These are phyloP conservation scores for Syzygium syzygioides DNA, from an alignment of 441 rosid genomes.

Conservation along the genomic window DNA sequence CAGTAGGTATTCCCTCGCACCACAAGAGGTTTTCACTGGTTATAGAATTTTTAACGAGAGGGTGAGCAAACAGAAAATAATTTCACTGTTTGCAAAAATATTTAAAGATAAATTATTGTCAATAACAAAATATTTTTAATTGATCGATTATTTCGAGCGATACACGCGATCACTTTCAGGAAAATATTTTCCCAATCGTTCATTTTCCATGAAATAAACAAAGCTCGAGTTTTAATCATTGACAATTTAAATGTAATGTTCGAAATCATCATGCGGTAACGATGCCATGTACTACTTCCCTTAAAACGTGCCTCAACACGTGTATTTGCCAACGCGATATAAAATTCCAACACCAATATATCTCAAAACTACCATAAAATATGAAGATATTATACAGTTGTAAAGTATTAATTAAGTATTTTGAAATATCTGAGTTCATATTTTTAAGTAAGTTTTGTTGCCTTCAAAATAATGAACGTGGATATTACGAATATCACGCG, in stretches of 20 bases:
- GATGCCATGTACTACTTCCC: rapidly evolving
- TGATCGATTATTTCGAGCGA: too few relatives aligned
- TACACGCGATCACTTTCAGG: too few relatives aligned
- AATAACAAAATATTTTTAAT: too few relatives aligned
- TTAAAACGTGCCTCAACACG: rapidly evolving
- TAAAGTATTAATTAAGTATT: neutral
- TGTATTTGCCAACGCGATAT: rapidly evolving
- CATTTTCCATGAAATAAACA: too few relatives aligned
- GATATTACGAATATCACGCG: neutral
- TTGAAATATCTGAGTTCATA: neutral
- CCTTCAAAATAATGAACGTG: neutral
- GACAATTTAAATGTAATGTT: neutral
- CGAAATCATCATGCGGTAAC: too few relatives aligned
- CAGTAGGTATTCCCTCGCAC: neutral
- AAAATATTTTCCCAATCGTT: too few relatives aligned
- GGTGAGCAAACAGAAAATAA: too few relatives aligned
- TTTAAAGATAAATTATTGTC: too few relatives aligned
- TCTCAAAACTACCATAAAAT: neutral
- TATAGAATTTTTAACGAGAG: neutral
- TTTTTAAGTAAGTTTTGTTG: neutral
- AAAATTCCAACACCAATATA: rapidly evolving
- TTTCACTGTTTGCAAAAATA: too few relatives aligned
- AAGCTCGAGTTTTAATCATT: too few relatives aligned
- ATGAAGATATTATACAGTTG: neutral
- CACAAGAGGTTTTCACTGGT: neutral